Evolutionary conservation across 139 green algal genomes (phyloP).

Genomic region (Zygnema circumcarinatum): DNA sequence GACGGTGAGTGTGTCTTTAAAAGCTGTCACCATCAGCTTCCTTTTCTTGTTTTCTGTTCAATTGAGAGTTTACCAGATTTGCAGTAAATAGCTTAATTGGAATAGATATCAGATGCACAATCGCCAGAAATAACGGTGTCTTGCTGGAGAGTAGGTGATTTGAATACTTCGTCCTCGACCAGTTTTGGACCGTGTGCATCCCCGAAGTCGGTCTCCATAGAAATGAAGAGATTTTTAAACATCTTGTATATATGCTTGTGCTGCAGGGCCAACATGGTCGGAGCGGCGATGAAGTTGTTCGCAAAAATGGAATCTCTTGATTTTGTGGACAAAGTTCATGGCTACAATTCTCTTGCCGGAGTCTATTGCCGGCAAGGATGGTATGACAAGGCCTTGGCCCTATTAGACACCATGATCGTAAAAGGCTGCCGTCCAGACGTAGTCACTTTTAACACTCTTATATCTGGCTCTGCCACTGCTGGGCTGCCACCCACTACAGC

Average conservation of each 20-base stretch:
- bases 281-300: not conserved
- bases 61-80: not conserved
- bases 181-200: not conserved
- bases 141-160: not conserved
- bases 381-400: not conserved
- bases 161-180: not conserved
- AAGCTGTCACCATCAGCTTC: no score
- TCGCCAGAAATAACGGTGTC: not conserved
- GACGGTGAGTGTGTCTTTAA: conserved; percentile 17
- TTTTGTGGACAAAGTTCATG: not conserved
- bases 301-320: not conserved
- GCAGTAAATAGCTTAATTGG: no score
- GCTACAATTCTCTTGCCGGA: not conserved
- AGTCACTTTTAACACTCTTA: not conserved
- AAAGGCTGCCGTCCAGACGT: not conserved
- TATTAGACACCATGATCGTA: not conserved
- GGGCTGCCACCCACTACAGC: not conserved
- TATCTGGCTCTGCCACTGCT: not conserved
- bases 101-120: no score
- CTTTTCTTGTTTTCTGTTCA: conserved; percentile 8
- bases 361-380: not conserved
- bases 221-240: not conserved
- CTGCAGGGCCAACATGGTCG: not conserved
- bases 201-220: not conserved
- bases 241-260: no score